Conservation (phyloP, 2,329 filamentous ascomycete genomes). For the Ophiocordyceps australis region DNA sequence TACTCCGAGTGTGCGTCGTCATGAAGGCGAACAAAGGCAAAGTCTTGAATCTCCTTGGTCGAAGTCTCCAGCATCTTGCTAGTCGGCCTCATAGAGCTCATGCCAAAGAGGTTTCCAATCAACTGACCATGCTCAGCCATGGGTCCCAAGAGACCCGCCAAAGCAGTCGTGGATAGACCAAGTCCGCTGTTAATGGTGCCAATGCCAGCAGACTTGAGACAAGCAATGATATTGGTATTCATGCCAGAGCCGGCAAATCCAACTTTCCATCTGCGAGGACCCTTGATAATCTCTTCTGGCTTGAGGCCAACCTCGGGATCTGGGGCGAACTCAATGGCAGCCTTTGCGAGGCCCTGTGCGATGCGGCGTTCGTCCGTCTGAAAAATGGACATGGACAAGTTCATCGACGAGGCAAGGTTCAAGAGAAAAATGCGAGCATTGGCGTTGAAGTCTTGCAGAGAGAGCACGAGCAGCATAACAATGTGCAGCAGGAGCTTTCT, state of each 20-base stretch:
- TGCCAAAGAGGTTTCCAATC: conserved; percentile 75
- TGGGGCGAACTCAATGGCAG: conserved; percentile 33
- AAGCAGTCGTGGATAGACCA: conserved; percentile 54
- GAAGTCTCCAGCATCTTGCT: conserved; percentile 81
- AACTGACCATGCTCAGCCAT: conserved; percentile 64
- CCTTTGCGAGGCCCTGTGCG: conserved; percentile 54
- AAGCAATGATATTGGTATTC: conserved; percentile 51
- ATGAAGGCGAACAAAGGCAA: conserved; percentile 64
- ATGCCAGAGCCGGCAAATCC: conserved; percentile 32
- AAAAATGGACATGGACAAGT: conserved; percentile 45
- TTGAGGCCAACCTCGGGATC: conserved; percentile 13
- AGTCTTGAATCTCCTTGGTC: conserved; percentile 71
- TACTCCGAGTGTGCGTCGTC: conserved; percentile 20
- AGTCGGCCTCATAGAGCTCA: conserved; percentile 73
- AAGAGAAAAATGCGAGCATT: conserved; percentile 57
- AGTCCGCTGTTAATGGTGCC: conserved; percentile 63
- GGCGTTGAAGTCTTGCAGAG: conserved; percentile 59
- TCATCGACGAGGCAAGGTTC: conserved; percentile 50
- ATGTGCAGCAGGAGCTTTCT: conserved; percentile 53
- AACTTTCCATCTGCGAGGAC: conserved; percentile 54
- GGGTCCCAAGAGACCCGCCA: conserved; percentile 62
- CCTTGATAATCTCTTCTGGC: conserved; percentile 43
- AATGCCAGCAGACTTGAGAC: conserved; percentile 61
- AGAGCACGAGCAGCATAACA: conserved; percentile 53
- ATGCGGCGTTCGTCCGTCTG: conserved; percentile 58